Evolutionary conservation across 2,329 filamentous ascomycete genomes (phyloP), one percentile per base, ranked within the genome.

Genomic region (Epicoccum sorghinum): DNA sequence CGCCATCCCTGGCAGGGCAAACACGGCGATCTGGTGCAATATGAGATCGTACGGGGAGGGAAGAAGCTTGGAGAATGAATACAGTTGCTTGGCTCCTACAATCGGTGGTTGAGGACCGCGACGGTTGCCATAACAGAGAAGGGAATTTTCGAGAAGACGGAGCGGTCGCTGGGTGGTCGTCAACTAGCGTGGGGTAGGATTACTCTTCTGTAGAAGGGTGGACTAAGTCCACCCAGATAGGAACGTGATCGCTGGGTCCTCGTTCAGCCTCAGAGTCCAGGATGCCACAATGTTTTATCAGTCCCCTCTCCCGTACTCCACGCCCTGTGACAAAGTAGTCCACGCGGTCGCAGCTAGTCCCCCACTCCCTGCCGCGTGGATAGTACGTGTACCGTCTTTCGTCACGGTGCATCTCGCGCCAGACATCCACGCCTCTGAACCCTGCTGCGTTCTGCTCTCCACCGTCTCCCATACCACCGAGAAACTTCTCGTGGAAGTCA

Each of bases 191-290:
- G 18, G 3, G 3, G 22, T 13, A 8, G 3, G n/a, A n/a, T 13
- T 7, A 41, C 7, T 4, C 14, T 7, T 41, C 22, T 22, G 14
- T 18, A 5, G 14, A 13, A 4, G 18, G 8, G 6, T 38, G 10
- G 24, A 9, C 9, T 37, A 70, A 25, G 43, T 68, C 69, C 14
- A 78, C 75, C 74, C 75, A 82, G 5, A 85, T 62, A 0, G 82
- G 81, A 13, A 82, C 80, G 71, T 84, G 82, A 68, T 84, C 82
- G 64, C 81, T 83, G 2, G 77, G 74, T 1, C 80, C 81, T 35
- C 82, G 72, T 55, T 83, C 82, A 13, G 71, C 58, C 23, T 66
- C 49, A 13, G 29, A 77, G 25, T 78, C 77, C 52, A 76, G 66
- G 13, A 81, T 79, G 4, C 74, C 77, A 40, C 73, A 75, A 12